Evolutionary conservation across 2,329 filamentous ascomycete genomes (phyloP).

Genomic region (Cryphonectria japonica): DNA sequence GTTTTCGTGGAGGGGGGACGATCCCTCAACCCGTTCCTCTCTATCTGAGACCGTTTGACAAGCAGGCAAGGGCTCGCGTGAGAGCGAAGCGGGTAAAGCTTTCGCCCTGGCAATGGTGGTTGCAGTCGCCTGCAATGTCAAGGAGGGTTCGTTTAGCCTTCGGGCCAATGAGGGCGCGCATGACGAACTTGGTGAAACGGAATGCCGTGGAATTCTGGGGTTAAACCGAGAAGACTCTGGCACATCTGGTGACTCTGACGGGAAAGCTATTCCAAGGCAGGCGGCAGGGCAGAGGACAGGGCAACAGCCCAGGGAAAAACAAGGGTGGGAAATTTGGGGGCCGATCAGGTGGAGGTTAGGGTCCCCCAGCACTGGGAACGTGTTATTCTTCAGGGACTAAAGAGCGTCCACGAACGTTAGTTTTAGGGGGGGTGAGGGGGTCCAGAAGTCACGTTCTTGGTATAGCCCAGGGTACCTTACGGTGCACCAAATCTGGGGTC

Average conservation of each 20-base stretch:
- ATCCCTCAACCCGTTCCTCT: constrained; percentile 13
- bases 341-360: constrained; percentile 11
- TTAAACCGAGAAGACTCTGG: constrained; percentile 1
- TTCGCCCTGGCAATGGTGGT: constrained; percentile 13
- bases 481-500: constrained; percentile 5
- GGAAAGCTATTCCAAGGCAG: too few relatives aligned
- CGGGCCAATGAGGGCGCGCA: constrained; percentile 20
- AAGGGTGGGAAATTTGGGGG: constrained; percentile 3
- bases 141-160: constrained; percentile 22
- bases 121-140: constrained; percentile 24
- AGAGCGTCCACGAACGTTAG: constrained; percentile 1
- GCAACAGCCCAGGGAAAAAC: background rate
- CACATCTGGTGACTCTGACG: background rate
- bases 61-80: constrained; percentile 7
- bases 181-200: constrained; percentile 25
- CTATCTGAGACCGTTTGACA: constrained; percentile 27
- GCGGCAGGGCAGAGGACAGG: background rate
- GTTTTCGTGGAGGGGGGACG: background rate
- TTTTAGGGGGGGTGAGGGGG: background rate
- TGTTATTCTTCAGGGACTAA: constrained; percentile 1
- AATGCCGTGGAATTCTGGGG: constrained; percentile 23
- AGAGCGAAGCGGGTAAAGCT: constrained; percentile 10
- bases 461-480: background rate
- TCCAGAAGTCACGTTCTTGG: background rate
- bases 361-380: constrained; percentile 7